These are phyloP conservation scores for Gaultheria prostrata DNA, from an alignment of 148 eudicot species.

Conservation along the genomic window DNA sequence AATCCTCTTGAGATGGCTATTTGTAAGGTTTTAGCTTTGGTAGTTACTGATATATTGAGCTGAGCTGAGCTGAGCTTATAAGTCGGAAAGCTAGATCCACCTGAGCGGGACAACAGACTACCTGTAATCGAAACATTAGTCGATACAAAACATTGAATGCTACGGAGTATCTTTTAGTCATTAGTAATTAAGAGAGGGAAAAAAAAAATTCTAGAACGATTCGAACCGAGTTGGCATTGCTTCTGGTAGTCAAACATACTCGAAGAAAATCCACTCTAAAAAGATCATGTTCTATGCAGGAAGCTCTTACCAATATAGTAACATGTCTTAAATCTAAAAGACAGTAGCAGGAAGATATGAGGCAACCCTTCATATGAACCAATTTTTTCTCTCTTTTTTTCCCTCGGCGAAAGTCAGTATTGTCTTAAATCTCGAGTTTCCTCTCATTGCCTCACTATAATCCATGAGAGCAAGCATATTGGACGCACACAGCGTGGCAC, in stretches of 20 bases:
- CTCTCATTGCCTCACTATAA: neutral
- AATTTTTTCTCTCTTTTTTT: too few species aligned
- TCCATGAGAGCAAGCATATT: neutral
- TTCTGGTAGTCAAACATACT: too few species aligned
- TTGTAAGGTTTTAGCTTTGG: neutral
- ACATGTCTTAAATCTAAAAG: neutral
- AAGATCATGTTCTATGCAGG: neutral
- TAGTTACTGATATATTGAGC: neutral
- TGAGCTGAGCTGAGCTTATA: neutral
- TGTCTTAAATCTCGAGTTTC: neutral
- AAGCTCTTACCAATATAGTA: neutral
- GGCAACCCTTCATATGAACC: neutral
- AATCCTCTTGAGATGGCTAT: neutral
- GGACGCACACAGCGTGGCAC: constrained; percentile 12
- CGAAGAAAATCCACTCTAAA: neutral
- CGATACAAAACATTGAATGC: neutral
- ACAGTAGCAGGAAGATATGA: neutral
- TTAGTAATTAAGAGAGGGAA: neutral
- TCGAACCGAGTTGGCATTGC: neutral
- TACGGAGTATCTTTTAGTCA: neutral
- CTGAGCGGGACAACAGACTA: neutral
- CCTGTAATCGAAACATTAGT: neutral
- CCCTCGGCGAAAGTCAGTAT: too few species aligned
- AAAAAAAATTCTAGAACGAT: neutral
- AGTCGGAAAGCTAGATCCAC: neutral